Conservation (phyloP, 78 protist genomes). For the Cavenderia fasciculata region DNA sequence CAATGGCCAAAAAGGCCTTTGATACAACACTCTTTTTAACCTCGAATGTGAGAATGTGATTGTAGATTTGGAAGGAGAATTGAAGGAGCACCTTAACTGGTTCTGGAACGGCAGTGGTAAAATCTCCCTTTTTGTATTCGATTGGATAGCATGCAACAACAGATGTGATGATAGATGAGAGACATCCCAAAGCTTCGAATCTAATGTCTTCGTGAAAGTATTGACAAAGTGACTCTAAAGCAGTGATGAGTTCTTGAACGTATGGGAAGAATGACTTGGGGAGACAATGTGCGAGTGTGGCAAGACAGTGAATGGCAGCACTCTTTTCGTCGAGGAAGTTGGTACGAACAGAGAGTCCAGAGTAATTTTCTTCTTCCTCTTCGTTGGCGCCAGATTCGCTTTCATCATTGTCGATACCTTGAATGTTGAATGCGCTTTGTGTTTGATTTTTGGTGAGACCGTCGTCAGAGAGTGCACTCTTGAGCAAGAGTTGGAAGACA, state of each 20-base stretch:
- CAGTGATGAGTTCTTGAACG: neutral
- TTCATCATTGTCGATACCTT: slow-evolving; percentile 69
- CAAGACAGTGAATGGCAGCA: slow-evolving; percentile 41
- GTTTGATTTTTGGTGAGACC: neutral
- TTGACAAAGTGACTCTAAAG: neutral
- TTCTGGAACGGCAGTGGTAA: neutral
- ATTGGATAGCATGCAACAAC: slow-evolving; percentile 4
- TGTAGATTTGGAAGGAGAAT: slow-evolving; percentile 51
- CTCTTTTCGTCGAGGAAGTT: slow-evolving; percentile 45
- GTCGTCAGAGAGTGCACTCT: slow-evolving; percentile 28
- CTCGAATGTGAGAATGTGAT: neutral
- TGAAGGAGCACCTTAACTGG: neutral
- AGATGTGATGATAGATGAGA: slow-evolving; percentile 12
- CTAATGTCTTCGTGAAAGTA: slow-evolving; percentile 59
- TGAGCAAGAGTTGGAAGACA: slow-evolving; percentile 4
- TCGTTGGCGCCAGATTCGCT: slow-evolving; percentile 4
- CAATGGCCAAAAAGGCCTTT: slow-evolving; percentile 17
- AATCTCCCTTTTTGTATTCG: slow-evolving; percentile 39
- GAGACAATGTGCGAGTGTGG: slow-evolving; percentile 9
- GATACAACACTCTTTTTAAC: slow-evolving; percentile 21
- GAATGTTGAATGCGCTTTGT: neutral
- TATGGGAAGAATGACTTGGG: slow-evolving; percentile 17
- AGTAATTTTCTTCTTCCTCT: slow-evolving; percentile 20
- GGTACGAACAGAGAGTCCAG: slow-evolving; percentile 3
- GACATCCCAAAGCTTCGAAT: neutral